Evolutionary conservation across 2,329 filamentous ascomycete genomes (phyloP).

Genomic region (Paramyrothecium roridum): DNA sequence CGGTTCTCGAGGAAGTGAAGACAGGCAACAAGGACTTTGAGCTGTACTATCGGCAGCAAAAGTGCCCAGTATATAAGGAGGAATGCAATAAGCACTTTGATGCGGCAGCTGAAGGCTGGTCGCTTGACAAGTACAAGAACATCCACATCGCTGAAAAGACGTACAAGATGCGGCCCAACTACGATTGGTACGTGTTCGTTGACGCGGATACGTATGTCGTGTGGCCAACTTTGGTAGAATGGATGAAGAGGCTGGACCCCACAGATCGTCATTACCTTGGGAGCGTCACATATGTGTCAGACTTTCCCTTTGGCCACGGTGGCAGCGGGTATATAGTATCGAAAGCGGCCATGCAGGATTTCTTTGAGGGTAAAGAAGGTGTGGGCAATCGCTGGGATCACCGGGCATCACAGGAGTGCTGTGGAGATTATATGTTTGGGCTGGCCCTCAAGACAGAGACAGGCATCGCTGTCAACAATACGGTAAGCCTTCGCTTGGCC

Average conservation of each 20-base stretch:
- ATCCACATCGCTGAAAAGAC: constrained; percentile 56
- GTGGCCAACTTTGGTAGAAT: constrained; percentile 48
- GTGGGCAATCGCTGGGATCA: constrained; percentile 46
- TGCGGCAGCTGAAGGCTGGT: constrained; percentile 39
- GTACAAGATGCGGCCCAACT: constrained; percentile 44
- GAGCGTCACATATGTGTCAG: constrained; percentile 39
- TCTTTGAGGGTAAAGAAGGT: constrained; percentile 37
- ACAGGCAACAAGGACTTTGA: constrained; percentile 48
- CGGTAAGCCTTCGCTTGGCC: constrained; percentile 27
- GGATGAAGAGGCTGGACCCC: constrained; percentile 42
- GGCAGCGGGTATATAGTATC: constrained; percentile 54
- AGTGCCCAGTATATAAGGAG: constrained; percentile 41
- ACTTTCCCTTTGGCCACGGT: constrained; percentile 50
- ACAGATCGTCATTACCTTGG: constrained; percentile 46
- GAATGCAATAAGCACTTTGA: constrained; percentile 34
- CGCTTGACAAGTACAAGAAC: constrained; percentile 61
- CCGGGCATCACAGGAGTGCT: constrained; percentile 38
- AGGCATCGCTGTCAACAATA: constrained; percentile 35
- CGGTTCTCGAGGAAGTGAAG: constrained; percentile 38
- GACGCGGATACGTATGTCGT: constrained; percentile 58
- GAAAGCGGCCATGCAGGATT: constrained; percentile 44
- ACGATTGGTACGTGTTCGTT: constrained; percentile 59
- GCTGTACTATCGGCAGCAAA: constrained; percentile 40
- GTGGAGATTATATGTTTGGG: constrained; percentile 49
- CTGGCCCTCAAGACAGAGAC: constrained; percentile 41